Evolutionary conservation across 2,329 filamentous ascomycete species (phyloP).

Genomic region (Cytospora piceicola): DNA sequence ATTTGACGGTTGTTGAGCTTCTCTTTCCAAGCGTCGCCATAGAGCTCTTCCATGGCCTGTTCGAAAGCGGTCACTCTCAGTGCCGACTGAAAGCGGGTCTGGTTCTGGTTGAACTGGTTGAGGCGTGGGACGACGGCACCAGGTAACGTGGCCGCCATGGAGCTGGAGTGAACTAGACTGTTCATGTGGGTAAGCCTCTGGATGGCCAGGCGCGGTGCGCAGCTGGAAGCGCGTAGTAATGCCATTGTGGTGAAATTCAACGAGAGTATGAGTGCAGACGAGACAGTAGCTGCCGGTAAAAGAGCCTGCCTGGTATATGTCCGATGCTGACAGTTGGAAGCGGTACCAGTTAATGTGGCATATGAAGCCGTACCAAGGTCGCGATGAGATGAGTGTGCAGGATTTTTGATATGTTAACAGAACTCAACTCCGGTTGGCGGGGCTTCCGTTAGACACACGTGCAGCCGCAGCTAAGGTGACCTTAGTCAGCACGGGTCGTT

Average conservation of each 20-base stretch:
- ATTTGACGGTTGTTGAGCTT: background rate
- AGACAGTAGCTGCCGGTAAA: background rate
- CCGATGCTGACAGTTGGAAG: background rate
- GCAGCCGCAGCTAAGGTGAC: background rate
- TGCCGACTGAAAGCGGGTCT: too few relatives aligned
- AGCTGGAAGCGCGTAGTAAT: background rate
- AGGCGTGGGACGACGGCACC: background rate
- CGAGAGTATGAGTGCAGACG: background rate
- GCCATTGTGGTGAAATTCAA: background rate
- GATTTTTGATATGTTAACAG: background rate
- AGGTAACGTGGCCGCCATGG: background rate
- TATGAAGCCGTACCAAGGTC: background rate
- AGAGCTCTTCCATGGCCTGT: background rate
- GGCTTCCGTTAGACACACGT: background rate
- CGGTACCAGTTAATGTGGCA: background rate
- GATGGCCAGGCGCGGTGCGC: background rate
- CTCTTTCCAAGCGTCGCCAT: background rate
- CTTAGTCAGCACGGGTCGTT: background rate
- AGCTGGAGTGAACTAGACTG: background rate
- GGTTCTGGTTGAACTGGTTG: background rate
- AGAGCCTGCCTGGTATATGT: background rate
- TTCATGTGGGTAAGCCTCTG: background rate
- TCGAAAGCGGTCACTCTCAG: background rate
- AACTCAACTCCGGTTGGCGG: background rate
- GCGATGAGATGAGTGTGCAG: background rate